These are phyloP conservation scores for Fusarium temperatum DNA, from an alignment of 2,329 filamentous ascomycete species.

Conservation along the genomic window DNA sequence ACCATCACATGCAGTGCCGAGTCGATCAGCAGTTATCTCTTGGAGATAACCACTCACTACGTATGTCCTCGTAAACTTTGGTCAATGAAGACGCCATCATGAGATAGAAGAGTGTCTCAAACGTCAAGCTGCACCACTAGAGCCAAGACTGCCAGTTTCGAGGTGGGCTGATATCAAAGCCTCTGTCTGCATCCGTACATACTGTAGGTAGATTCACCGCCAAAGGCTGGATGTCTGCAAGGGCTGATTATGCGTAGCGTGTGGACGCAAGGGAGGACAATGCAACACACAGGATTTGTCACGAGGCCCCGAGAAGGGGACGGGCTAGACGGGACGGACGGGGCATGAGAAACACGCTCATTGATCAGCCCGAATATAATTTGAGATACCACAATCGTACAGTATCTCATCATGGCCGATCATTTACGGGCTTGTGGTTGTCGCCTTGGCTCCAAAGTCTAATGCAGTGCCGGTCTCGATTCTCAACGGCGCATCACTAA, in stretches of 20 bases:
- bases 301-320: conserved; percentile 12
- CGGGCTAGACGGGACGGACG: background rate
- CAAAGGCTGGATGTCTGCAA: conserved; percentile 23
- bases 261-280: conserved; percentile 36
- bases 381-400: background rate
- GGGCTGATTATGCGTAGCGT: conserved; percentile 21
- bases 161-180: conserved; percentile 26
- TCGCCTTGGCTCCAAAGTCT: conserved; percentile 37
- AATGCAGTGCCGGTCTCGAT: conserved; percentile 28
- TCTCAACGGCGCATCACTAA: conserved; percentile 20
- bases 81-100: background rate
- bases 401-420: conserved; percentile 1
- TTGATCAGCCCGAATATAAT: background rate
- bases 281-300: conserved; percentile 22
- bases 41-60: background rate
- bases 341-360: background rate
- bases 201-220: conserved; percentile 39
- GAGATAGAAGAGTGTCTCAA: conserved; percentile 22
- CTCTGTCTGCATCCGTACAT: conserved; percentile 1
- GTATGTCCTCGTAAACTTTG: background rate
- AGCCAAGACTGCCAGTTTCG: conserved; percentile 21
- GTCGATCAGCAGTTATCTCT: background rate
- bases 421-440: background rate
- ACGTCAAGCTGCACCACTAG: conserved; percentile 5
- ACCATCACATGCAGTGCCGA: conserved; percentile 27